phyloP scores from a whole-genome alignment of 2,329 filamentous ascomycete species.

The Cryphonectria parasitica region DNA sequence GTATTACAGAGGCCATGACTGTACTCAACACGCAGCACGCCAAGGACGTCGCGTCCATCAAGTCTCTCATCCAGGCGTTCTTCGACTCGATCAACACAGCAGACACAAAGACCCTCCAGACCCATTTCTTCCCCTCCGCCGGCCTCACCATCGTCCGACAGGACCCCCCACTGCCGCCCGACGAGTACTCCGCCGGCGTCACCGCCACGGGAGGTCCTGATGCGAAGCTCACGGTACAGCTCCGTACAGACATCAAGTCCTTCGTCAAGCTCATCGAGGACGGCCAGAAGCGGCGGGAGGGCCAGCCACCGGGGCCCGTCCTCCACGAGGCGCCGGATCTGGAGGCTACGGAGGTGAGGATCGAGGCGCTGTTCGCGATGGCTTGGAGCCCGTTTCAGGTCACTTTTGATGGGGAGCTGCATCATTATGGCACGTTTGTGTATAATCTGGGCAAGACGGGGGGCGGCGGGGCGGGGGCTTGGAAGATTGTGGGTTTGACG shows the following conservation, averaged over 20 bases:
- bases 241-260: conserved; percentile 25
- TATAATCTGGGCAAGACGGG: conserved; percentile 24
- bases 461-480: conserved; percentile 2
- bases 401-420: conserved; percentile 23
- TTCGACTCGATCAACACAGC: conserved; percentile 28
- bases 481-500: conserved; percentile 25
- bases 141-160: conserved; percentile 27
- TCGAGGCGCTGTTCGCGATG: conserved; percentile 22
- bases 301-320: conserved; percentile 18
- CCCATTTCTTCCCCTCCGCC: conserved; percentile 22
- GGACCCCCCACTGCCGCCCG: conserved; percentile 19
- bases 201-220: neutral
- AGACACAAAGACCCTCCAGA: conserved; percentile 21
- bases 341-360: conserved; percentile 15
- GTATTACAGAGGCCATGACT: conserved; percentile 11
- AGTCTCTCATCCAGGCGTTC: conserved; percentile 27
- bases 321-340: conserved; percentile 25
- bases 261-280: conserved; percentile 27
- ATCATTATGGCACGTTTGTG: conserved; percentile 28
- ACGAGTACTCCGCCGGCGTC: too few relatives aligned
- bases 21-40: conserved; percentile 13
- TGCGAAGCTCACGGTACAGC: conserved; percentile 21
- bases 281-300: conserved; percentile 14
- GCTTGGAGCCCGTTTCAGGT: conserved; percentile 27
- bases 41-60: conserved; percentile 23